These are phyloP conservation scores for Backusella liffmaniae DNA, from an alignment of 192 early-diverging fungal species.

Conservation along the genomic window DNA sequence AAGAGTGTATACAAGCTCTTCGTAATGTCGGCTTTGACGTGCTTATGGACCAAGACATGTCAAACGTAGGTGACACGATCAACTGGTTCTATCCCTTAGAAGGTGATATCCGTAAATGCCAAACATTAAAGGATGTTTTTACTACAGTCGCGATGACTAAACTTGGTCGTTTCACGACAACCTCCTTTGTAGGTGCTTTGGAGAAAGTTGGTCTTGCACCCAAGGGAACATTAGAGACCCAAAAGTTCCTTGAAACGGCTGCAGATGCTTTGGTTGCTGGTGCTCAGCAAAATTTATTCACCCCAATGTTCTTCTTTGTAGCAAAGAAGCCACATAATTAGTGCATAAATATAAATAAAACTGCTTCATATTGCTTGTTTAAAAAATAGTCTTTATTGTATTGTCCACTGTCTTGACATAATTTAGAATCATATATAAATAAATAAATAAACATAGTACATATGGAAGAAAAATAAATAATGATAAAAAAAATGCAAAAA, in stretches of 20 bases:
- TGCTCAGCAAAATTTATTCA: slow-evolving; percentile 82
- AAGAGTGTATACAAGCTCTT: slow-evolving; percentile 74
- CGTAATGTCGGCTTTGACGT: slow-evolving; percentile 86
- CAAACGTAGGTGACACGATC: slow-evolving; percentile 62
- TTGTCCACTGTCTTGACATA: background rate
- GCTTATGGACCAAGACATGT: slow-evolving; percentile 61
- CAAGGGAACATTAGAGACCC: slow-evolving; percentile 81
- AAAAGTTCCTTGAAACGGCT: slow-evolving; percentile 78
- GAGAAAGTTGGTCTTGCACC: slow-evolving; percentile 85
- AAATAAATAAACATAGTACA: background rate
- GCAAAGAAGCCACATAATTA: slow-evolving; percentile 61
- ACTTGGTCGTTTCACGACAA: slow-evolving; percentile 70
- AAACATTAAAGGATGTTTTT: slow-evolving; percentile 49
- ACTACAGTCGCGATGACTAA: slow-evolving; percentile 50
- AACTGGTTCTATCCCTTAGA: slow-evolving; percentile 86
- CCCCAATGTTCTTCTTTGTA: slow-evolving; percentile 92
- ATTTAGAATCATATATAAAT: background rate
- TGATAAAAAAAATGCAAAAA: background rate
- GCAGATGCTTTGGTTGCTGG: slow-evolving; percentile 82
- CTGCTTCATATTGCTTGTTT: background rate
- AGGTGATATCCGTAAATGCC: slow-evolving; percentile 52
- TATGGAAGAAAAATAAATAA: background rate
- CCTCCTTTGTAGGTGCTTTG: slow-evolving; percentile 69
- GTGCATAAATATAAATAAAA: background rate
- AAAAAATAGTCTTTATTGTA: background rate